Evolutionary conservation across 345 rosid species (phyloP).

Genomic region (Camelina neglecta): DNA sequence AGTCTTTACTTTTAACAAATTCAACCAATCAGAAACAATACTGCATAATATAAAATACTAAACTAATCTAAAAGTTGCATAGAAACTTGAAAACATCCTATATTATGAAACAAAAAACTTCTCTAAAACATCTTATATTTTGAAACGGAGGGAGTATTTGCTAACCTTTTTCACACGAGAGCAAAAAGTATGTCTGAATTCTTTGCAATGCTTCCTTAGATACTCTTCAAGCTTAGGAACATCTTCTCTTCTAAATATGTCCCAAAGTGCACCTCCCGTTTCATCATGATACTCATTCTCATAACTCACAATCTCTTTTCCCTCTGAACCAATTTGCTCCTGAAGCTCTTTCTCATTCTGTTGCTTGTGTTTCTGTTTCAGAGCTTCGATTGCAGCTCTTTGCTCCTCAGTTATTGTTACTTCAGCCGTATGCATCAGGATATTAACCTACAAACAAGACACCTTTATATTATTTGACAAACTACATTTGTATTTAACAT

Average conservation of each 20-base stretch:
- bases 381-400: constrained; percentile 40
- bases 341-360: constrained; percentile 66
- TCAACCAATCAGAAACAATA: too few species aligned
- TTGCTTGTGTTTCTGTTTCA: constrained; percentile 63
- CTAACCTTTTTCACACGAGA: constrained; percentile 69
- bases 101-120: too few species aligned
- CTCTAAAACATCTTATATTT: too few species aligned
- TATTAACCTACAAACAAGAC: constrained; percentile 63
- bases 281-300: constrained; percentile 42
- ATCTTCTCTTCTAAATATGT: constrained; percentile 90
- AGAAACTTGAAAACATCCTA: too few species aligned
- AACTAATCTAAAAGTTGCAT: too few species aligned
- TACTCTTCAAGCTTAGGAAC: constrained; percentile 77
- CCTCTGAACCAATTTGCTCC: constrained; percentile 24
- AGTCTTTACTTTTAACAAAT: too few species aligned
- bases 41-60: too few species aligned
- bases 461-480: neutral
- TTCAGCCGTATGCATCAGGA: constrained; percentile 77
- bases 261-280: constrained; percentile 79
- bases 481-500: neutral
- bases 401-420: constrained; percentile 59
- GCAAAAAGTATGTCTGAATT: constrained; percentile 83
- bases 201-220: constrained; percentile 65
- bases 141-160: too few species aligned
- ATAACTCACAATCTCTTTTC: constrained; percentile 25